phyloP scores from a whole-genome alignment of 1,284 basidiomycete genomes.

The Meira nashicola region DNA sequence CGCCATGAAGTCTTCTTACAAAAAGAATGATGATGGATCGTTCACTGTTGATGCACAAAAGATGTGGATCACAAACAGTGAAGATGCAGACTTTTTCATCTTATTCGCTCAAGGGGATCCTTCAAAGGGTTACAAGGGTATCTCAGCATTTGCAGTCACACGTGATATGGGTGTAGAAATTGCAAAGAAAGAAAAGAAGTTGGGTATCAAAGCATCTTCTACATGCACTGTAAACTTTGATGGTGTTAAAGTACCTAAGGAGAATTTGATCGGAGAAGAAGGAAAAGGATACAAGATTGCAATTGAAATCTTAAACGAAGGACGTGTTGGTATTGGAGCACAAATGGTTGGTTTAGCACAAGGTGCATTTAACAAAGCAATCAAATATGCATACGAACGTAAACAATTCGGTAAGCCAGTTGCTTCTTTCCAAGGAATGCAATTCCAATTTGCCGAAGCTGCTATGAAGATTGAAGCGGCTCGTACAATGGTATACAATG shows the following conservation, averaged over 20 bases:
- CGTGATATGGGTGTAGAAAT: conserved; percentile 96
- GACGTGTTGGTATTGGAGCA: conserved; percentile 92
- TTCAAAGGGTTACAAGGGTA: conserved; percentile 95
- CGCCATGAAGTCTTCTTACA: conserved; percentile 86
- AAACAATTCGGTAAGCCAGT: conserved; percentile 89
- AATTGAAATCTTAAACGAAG: conserved; percentile 96
- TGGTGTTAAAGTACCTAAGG: conserved; percentile 82
- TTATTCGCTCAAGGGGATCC: conserved; percentile 94
- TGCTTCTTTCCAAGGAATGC: conserved; percentile 82
- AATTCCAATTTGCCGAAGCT: conserved; percentile 81
- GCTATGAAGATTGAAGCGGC: conserved; percentile 86
- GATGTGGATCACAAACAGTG: conserved; percentile 99
- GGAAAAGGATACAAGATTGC: conserved; percentile 93
- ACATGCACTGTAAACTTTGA: conserved; percentile 96
- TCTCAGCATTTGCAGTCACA: conserved; percentile 92
- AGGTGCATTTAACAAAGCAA: conserved; percentile 87
- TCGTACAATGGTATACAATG: conserved; percentile 91
- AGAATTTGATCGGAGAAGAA: conserved; percentile 87
- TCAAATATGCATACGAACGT: conserved; percentile 88
- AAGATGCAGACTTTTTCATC: conserved; percentile 80
- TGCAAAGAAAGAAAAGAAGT: conserved; percentile 97
- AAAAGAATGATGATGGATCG: conserved; percentile 67
- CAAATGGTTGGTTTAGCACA: conserved; percentile 80
- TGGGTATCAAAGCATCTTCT: conserved; percentile 93
- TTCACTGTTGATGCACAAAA: conserved; percentile 91